Evolutionary conservation across 345 rosid species (phyloP).

Genomic region (Rhodomyrtus tomentosa): DNA sequence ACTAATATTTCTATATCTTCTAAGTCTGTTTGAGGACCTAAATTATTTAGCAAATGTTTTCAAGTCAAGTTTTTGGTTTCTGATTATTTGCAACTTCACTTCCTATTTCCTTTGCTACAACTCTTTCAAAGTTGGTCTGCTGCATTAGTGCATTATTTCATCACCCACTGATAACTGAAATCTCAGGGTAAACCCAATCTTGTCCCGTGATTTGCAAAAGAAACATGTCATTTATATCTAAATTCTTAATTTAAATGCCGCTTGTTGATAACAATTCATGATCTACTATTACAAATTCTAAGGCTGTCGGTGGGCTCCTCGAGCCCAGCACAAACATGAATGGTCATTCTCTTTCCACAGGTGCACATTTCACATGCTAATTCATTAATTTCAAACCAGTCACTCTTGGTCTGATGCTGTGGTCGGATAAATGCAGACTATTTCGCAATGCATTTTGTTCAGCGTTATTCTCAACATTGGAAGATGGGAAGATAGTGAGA

Average conservation of each 20-base stretch:
- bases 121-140: background rate
- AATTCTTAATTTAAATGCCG: background rate
- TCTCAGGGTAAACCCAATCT: background rate
- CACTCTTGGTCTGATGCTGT: background rate
- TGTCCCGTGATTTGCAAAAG: background rate
- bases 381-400: background rate
- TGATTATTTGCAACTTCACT: background rate
- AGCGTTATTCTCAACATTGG: constrained; percentile 39
- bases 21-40: background rate
- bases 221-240: background rate
- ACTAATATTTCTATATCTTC: background rate
- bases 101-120: background rate
- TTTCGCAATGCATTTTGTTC: constrained; percentile 6
- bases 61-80: background rate
- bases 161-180: background rate
- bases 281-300: background rate
- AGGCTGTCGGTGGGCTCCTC: background rate
- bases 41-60: background rate
- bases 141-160: background rate
- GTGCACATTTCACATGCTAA: background rate
- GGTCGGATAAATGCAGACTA: background rate
- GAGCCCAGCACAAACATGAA: background rate
- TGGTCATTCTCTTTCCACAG: background rate
- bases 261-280: background rate
- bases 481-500: constrained; percentile 35